A percentile compares a stretch with the other conserved stretches of the same genome.
phyloP scores from a whole-genome alignment of 192 early-diverging fungal species.

The Pecoramyces ruminantium region DNA sequence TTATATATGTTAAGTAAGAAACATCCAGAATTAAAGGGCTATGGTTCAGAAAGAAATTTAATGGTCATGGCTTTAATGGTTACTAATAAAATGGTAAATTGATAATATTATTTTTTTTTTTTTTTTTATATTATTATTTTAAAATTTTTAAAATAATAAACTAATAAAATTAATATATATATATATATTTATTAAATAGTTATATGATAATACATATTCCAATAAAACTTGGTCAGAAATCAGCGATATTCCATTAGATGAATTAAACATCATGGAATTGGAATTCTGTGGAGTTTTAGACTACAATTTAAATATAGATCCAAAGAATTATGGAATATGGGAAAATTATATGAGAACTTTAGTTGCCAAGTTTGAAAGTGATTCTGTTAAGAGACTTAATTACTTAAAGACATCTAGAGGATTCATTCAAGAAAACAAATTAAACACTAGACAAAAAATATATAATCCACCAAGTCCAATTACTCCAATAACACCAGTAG shows the following conservation, averaged over 20 bases:
- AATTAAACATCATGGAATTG: conserved; percentile 63
- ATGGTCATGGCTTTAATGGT: neutral
- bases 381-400: neutral
- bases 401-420: neutral
- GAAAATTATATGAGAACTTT: neutral
- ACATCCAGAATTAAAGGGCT: neutral
- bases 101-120: too few species aligned
- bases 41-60: neutral
- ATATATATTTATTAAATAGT: too few species aligned
- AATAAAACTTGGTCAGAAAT: conserved; percentile 82
- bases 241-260: conserved; percentile 53
- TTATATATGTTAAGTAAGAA: neutral
- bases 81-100: neutral
- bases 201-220: conserved; percentile 68
- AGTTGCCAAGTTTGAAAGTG: neutral
- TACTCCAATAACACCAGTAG: neutral
- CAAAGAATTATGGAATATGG: neutral
- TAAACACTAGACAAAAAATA: neutral
- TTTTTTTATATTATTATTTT: too few species aligned
- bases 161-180: too few species aligned
- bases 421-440: neutral
- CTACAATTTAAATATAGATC: neutral
- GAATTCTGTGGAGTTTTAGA: neutral
- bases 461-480: neutral
- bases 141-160: too few species aligned